Conservation (phyloP, 2,329 filamentous ascomycete genomes). For the Arthrobotrys sphaeroides region DNA sequence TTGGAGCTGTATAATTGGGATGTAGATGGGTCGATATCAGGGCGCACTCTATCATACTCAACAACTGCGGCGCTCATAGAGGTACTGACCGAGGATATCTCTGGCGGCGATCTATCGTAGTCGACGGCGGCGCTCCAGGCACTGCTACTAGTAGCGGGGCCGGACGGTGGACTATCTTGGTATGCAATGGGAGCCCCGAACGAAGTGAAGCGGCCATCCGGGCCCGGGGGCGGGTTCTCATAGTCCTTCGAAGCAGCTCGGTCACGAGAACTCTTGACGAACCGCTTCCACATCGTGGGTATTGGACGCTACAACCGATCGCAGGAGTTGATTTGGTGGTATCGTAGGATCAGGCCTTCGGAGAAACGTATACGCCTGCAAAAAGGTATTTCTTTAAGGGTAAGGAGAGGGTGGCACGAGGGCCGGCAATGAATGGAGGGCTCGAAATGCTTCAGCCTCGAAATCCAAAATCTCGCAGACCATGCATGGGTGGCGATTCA, state of each 20-base stretch:
- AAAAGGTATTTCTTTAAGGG: background rate
- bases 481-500: slow-evolving; percentile 17
- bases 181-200: background rate
- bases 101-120: background rate
- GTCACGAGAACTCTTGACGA: slow-evolving; percentile 25
- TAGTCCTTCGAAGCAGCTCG: slow-evolving; percentile 20
- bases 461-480: slow-evolving; percentile 29
- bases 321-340: too few species aligned
- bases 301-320: too few species aligned
- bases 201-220: background rate
- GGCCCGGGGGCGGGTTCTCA: background rate
- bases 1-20: background rate
- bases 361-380: too few species aligned
- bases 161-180: background rate
- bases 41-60: background rate
- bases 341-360: too few species aligned
- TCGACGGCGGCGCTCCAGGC: slow-evolving; percentile 5
- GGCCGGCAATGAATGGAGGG: background rate
- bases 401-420: background rate
- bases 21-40: background rate
- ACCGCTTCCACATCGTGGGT: slow-evolving; percentile 34
- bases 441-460: slow-evolving; percentile 28
- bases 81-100: background rate
- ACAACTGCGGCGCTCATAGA: background rate
- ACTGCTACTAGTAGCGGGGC: background rate